Evolutionary conservation across 1,284 basidiomycete genomes (phyloP).

Genomic region (Apiotrichum akiyoshidainum): DNA sequence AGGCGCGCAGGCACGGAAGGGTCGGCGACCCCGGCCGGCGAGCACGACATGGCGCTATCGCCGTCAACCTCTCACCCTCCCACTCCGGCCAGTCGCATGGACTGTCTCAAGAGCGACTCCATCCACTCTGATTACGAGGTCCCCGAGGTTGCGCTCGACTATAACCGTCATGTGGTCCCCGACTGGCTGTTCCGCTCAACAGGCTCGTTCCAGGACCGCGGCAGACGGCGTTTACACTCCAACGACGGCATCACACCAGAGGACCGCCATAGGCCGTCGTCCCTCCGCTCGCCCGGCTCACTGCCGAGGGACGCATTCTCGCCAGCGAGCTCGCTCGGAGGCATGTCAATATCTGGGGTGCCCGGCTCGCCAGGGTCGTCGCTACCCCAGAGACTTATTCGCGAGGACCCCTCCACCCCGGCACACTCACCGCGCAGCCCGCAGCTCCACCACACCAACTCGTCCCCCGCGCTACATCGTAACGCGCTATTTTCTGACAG

Average conservation of each 20-base stretch:
- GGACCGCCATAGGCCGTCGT: constrained; percentile 15
- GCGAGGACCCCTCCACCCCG: constrained; percentile 39
- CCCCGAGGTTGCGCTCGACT: constrained; percentile 83
- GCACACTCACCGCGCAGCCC: constrained; percentile 38
- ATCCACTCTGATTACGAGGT: constrained; percentile 56
- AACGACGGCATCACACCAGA: constrained; percentile 16
- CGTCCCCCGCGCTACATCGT: constrained; percentile 33
- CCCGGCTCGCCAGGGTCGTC: constrained; percentile 23
- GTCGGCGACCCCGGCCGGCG: constrained; percentile 48
- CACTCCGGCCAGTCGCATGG: constrained; percentile 24
- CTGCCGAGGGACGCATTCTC: constrained; percentile 22
- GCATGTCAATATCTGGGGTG: constrained; percentile 23
- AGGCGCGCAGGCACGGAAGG: constrained; percentile 46
- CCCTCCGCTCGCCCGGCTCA: constrained; percentile 9
- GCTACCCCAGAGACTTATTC: constrained; percentile 22
- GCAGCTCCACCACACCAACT: constrained; percentile 43
- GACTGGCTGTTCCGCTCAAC: constrained; percentile 69
- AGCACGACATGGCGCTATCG: constrained; percentile 17
- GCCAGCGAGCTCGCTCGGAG: constrained; percentile 36
- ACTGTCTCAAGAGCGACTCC: constrained; percentile 10
- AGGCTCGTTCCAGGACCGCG: constrained; percentile 16
- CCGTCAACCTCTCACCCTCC: constrained; percentile 29
- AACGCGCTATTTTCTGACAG: constrained; percentile 18
- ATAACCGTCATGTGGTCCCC: constrained; percentile 92
- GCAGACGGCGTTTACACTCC: constrained; percentile 14